Conservation (phyloP, 192 early-diverging fungal species). For the Entomortierella beljakovae region DNA sequence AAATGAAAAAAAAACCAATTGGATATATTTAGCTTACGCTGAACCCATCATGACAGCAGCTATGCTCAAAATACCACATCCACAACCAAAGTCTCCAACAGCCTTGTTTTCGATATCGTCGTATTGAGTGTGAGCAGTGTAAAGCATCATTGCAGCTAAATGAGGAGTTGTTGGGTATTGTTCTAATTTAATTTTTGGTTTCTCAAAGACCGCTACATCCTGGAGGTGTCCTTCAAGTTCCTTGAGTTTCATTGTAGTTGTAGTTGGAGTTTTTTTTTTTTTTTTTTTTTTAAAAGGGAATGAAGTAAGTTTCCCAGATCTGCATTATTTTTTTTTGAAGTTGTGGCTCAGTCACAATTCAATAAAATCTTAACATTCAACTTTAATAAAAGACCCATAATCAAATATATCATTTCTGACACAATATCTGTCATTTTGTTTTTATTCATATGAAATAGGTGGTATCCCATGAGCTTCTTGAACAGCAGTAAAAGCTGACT, state of each 20-base stretch:
- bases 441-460: no score
- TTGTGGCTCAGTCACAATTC: background rate
- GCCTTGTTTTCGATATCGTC: constrained; percentile 79
- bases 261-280: background rate
- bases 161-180: constrained; percentile 85
- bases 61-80: constrained; percentile 78
- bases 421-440: no score
- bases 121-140: constrained; percentile 76
- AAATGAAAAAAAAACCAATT: background rate
- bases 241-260: constrained; percentile 72
- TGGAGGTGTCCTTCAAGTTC: constrained; percentile 75
- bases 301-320: no score
- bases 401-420: no score
- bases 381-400: no score
- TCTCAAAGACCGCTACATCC: constrained; percentile 70
- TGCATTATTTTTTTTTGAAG: no score
- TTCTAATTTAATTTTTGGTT: constrained; percentile 80
- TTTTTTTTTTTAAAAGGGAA: background rate
- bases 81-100: constrained; percentile 82
- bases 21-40: constrained; percentile 9
- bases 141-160: constrained; percentile 80
- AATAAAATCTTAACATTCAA: no score
- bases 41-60: constrained; percentile 25
- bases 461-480: no score
- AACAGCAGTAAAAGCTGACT: no score